Base-by-base conservation (phyloP, 257 asterid genomes). In the Solanum habrochaites region DNA sequence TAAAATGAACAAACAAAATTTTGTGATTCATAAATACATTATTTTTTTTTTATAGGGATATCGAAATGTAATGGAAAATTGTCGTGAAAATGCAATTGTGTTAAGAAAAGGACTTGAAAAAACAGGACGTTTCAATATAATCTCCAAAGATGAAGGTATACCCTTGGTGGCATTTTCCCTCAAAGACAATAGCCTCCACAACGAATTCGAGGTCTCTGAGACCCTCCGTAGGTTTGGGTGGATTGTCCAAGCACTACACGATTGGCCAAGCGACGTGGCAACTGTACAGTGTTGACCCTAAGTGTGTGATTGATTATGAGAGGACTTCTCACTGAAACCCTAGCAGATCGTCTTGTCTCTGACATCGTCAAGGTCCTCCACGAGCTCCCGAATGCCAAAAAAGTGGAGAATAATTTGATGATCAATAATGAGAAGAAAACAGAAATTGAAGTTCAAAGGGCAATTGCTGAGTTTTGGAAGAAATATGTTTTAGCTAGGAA, bases 111-210 rank as follows among this genome's bases (percentile, higher is more conserved):
- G 92, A 39, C 25, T 90, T 8, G 92, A 90, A 78, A 88, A 84
- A 60, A 90, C 85, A 7, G 92, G 87, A 11, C 86, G 89, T 15
- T 90, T 90, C 86, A 85, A 90, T 71, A 86, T 90, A 32, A 73
- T 90, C 5, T 90, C 92, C 47, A 90, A 88, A 49, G 90, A 90
- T 31, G 83, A 27, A 8, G 92, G 92, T n/a, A 90, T 90, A 0
- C 92, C 92, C 1, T 29, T 90, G 40, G 92, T 90, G n/a, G 90
- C 92, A 6, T 90, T 90, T 64, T 86, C 92, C n/a, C 90, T 90
- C 11, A 90, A 90, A 5, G 90, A 90, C 85, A 88, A 72, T 67
- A 85, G 72, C 72, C 11, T 14, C 2, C 88, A 90, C 92, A 86
- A 87, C 2, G 92, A 86, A 23, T 90, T 90, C 15, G 85, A 90